phyloP scores from a whole-genome alignment of 805 yeast species.

The Metahyphopichia silvanorum region DNA sequence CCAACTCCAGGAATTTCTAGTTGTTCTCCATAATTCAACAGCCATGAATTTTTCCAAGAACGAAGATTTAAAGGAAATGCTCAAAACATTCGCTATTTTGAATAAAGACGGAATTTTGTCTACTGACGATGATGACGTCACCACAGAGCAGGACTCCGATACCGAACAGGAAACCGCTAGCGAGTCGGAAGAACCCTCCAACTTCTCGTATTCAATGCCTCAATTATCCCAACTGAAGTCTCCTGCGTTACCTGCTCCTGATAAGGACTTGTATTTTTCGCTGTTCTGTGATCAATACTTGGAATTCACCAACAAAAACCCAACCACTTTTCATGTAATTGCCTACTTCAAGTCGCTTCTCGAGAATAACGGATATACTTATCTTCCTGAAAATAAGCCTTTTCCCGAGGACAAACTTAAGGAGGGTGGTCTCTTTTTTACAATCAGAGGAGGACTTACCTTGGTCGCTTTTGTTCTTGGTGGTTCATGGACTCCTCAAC shows the following conservation, averaged over 20 bases:
- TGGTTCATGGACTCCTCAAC: constrained; percentile 29
- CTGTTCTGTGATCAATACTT: constrained; percentile 20
- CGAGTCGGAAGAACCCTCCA: background rate
- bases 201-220: background rate
- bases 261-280: constrained; percentile 11
- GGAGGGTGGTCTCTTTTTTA: constrained; percentile 20
- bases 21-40: too few species aligned
- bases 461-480: constrained; percentile 39
- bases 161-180: background rate
- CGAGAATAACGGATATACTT: constrained; percentile 23
- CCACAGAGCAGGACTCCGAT: constrained; percentile 5
- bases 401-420: constrained; percentile 1
- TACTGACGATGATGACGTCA: constrained; percentile 6
- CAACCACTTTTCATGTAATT: constrained; percentile 41
- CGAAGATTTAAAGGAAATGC: constrained; percentile 7
- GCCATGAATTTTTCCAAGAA: constrained; percentile 12
- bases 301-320: constrained; percentile 31
- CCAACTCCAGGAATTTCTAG: too few species aligned
- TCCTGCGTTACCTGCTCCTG: constrained; percentile 1
- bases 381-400: constrained; percentile 19
- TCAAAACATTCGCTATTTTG: constrained; percentile 9
- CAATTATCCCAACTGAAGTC: background rate
- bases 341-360: constrained; percentile 19
- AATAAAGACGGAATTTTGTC: constrained; percentile 8
- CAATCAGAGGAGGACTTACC: constrained; percentile 28